Conservation (phyloP, 306 rosid genomes). For the Abrus precatorius region DNA sequence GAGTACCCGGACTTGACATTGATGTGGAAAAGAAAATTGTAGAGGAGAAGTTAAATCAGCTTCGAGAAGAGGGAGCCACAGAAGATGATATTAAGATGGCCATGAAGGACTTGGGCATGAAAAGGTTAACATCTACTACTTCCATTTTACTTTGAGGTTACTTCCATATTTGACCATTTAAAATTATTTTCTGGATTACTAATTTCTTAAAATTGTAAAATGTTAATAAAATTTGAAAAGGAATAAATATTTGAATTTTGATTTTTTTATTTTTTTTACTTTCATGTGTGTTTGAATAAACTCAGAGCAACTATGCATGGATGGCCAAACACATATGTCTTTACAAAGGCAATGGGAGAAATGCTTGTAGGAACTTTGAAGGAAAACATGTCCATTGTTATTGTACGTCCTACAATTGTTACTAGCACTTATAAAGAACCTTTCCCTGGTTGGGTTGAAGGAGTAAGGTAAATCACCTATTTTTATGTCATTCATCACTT, state of each 20-base stretch:
- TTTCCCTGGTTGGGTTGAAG: constrained; percentile 92
- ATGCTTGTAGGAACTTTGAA: constrained; percentile 63
- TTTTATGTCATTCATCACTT: neutral
- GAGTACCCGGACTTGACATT: constrained; percentile 58
- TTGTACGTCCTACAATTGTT: constrained; percentile 73
- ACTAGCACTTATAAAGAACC: constrained; percentile 84
- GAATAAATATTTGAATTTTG: too few species aligned
- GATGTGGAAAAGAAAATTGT: constrained; percentile 54
- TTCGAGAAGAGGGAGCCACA: constrained; percentile 51
- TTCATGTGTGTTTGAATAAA: neutral
- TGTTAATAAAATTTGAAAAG: neutral
- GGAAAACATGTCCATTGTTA: constrained; percentile 56
- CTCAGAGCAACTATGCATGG: constrained; percentile 69
- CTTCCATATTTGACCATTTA: too few species aligned
- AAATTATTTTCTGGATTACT: too few species aligned
- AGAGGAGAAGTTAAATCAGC: constrained; percentile 53
- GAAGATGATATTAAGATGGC: constrained; percentile 53
- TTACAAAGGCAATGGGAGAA: constrained; percentile 92
- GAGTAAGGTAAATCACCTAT: constrained; percentile 61
- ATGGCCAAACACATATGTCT: constrained; percentile 88
- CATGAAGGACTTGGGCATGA: constrained; percentile 71
- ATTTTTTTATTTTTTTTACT: too few species aligned
- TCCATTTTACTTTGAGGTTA: neutral
- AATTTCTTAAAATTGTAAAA: too few species aligned
- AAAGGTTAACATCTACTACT: constrained; percentile 54